Base-by-base conservation (phyloP, 495 filamentous ascomycete species). In the Penicillium pulvis region DNA sequence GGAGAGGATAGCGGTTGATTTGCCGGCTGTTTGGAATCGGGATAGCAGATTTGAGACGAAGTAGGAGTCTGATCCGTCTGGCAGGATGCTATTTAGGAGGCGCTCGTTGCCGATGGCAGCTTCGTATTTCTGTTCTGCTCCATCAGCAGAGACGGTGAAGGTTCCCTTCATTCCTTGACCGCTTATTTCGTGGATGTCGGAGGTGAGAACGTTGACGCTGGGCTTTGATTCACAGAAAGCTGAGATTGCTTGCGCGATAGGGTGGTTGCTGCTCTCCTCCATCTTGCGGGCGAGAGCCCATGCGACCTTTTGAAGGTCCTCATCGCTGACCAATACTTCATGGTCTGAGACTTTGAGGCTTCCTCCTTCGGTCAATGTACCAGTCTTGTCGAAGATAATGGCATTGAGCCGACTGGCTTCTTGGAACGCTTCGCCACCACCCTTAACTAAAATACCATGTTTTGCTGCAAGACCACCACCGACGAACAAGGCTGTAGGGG, bases 331-430 rank as follows among this genome's bases (percentile, higher is more conserved):
- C 45, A 86, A 70, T 20, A 86, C 61, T 61, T 87, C 77, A 54
- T 87, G 82, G 46, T 95, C 88, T 0, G 91, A 90, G 24, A 98
- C 87, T 9, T 74, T 86, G 0, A 93, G 85, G 53, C 92, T 87
- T 35, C 90, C 91, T 36, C 93, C 93, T 63, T 90, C 77, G 0
- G 93, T 98, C 49, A 98, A 75, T 1, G 93, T 98, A 0, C 93
- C 93, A 0, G 93, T 98, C 77, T 98, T 98, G 77, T 98, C 93
- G 64, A 98, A 97, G 14, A 97, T 91, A 20, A 97, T 85, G 54
- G 86, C 87, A 68, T 95, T 90, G 7, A 97, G 80, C 4, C 80
- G 80, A 60, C 91, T 95, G 11, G 94, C 92, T 75, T 95, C 92
- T 71, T 98, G 90, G 65, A 98, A 97, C 1, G 94, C 93, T 66